These are phyloP conservation scores for Colletotrichum phormii DNA, from an alignment of 2,329 filamentous ascomycete genomes.

Conservation along the genomic window DNA sequence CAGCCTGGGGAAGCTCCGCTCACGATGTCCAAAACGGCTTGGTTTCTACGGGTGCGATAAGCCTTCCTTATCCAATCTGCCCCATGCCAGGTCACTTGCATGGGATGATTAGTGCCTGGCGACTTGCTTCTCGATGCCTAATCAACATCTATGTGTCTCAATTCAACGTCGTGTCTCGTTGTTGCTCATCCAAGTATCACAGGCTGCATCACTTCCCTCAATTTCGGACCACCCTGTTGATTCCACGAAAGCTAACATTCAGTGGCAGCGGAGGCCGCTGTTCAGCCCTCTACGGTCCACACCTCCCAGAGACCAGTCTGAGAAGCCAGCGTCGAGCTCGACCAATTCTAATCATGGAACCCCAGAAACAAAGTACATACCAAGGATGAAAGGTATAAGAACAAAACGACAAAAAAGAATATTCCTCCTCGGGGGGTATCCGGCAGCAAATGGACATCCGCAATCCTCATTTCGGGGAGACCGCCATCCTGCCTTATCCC, in stretches of 20 bases:
- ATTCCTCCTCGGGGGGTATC: constrained; percentile 4
- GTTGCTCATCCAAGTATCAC: not conserved
- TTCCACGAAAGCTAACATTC: not conserved
- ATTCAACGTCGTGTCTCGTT: not conserved
- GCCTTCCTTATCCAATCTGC: not conserved
- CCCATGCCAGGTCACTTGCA: not conserved
- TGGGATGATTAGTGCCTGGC: not conserved
- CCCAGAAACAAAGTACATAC: not conserved
- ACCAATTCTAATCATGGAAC: not conserved
- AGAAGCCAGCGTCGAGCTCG: not conserved
- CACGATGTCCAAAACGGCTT: not conserved
- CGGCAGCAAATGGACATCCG: not conserved
- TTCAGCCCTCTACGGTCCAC: not conserved
- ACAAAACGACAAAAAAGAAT: not conserved
- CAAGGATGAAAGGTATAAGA: not conserved
- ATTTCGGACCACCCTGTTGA: not conserved
- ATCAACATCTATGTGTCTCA: not conserved
- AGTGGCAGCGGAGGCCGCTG: not conserved
- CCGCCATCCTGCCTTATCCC: not conserved
- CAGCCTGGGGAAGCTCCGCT: not conserved
- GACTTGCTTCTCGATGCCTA: not conserved
- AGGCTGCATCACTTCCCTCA: not conserved
- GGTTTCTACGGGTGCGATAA: not conserved
- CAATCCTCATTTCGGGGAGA: not conserved
- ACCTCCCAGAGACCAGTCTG: not conserved